Base-by-base conservation (phyloP, 257 asterid genomes). In the Phtheirospermum japonicum region DNA sequence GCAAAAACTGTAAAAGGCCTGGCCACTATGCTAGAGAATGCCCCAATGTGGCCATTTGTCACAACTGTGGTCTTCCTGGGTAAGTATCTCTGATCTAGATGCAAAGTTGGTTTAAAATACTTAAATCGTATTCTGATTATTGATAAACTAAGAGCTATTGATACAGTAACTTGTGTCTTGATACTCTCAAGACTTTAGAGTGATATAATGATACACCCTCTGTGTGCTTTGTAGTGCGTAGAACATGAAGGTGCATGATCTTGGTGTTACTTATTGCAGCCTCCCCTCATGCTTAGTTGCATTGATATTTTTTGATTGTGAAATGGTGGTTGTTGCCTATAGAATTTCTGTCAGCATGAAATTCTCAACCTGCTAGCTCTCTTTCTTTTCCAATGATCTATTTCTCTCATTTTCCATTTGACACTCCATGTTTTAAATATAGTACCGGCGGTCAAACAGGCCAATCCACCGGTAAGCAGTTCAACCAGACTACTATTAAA, bases 31-130 rank as follows among this genome's bases (percentile, higher is more conserved):
- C 98, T 13, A 82, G 98, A 77, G 98, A 88, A 62, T 88, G 98
- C 83, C 85, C 98, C 66, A 88, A 81, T 72, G 96, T 83, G 56
- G 96, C 96, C 73, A 79, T 91, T 65, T 91, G 98, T 48, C 96
- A 91, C 90, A 91, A 91, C 56, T 91, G 96, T 74, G 95, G 96
- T 61, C 98, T 91, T 78, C 98, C 98, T 65, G 98, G 98, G 98
- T 91, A 72, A 75, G 89, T 77, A 53, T 72, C 61, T 31, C 37
- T 16, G 0, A 6, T 67, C 13, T 14, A 52, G 36, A 69, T 67
- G 18, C 28, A 59, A 13, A 34, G 53, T 32, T 54, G 52, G 43
- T 51, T 70, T 13, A 19, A 20, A 10, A 23, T 30, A 19, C 33
- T 14, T 57, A 9, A 23, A 26, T 12, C n/a, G 67, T 50, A 31